phyloP scores from a whole-genome alignment of 2,329 filamentous ascomycete species.

The Juglanconis juglandina region DNA sequence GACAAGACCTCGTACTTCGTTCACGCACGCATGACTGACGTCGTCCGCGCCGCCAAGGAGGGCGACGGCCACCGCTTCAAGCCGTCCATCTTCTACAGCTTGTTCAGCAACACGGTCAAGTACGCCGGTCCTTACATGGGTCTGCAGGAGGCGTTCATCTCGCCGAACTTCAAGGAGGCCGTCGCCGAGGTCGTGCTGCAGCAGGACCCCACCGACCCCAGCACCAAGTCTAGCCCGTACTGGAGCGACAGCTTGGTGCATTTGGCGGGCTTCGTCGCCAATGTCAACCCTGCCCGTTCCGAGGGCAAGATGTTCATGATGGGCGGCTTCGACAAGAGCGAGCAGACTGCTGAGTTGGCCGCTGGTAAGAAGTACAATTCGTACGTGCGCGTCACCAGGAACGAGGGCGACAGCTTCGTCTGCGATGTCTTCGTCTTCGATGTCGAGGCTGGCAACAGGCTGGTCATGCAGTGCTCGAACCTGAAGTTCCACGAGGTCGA shows the following conservation, averaged over 20 bases:
- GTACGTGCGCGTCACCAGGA: conserved; percentile 18
- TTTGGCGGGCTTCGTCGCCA: conserved; percentile 20
- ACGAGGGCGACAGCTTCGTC: conserved; percentile 18
- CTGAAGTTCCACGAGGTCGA: conserved; percentile 20
- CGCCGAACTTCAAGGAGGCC: conserved; percentile 14
- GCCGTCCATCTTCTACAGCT: conserved; percentile 22
- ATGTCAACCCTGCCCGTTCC: conserved; percentile 16
- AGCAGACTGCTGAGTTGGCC: conserved; percentile 15
- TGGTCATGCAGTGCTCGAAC: conserved; percentile 20
- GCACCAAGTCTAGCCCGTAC: conserved; percentile 20
- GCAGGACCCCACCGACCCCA: conserved; percentile 11
- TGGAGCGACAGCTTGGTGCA: conserved; percentile 23
- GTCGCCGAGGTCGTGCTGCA: conserved; percentile 20
- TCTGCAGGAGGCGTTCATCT: conserved; percentile 19
- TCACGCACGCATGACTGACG: conserved; percentile 9
- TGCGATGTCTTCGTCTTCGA: conserved; percentile 23
- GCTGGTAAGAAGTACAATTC: conserved; percentile 20
- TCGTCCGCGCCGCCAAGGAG: conserved; percentile 10
- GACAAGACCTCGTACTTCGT: conserved; percentile 15
- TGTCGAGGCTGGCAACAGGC: conserved; percentile 13
- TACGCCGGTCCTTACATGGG: conserved; percentile 20
- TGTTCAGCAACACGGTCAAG: conserved; percentile 23
- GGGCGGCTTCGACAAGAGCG: conserved; percentile 21
- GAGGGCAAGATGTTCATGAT: conserved; percentile 19
- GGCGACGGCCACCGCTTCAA: conserved; percentile 16